phyloP scores from a whole-genome alignment of 129 eudicot species.

The Tanacetum coccineum region DNA sequence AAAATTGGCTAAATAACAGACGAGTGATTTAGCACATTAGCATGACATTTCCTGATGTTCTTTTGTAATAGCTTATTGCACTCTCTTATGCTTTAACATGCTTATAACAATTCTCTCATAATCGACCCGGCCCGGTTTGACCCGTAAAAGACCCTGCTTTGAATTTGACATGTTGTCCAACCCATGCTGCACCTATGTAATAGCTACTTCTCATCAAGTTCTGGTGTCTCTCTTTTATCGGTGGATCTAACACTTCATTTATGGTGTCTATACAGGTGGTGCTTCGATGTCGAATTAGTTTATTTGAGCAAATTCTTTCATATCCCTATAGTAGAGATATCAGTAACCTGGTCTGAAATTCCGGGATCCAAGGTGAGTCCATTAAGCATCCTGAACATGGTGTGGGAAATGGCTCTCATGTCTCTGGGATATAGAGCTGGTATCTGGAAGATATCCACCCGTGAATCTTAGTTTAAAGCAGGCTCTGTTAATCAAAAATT shows the following conservation, averaged over 20 bases:
- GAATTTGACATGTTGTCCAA: no score
- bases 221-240: background rate
- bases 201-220: background rate
- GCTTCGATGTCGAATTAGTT: conserved; percentile 88
- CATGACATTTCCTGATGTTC: no score
- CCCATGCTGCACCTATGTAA: background rate
- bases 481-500: background rate
- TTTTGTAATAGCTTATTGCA: no score
- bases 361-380: conserved; percentile 92
- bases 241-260: background rate
- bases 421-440: conserved; percentile 91
- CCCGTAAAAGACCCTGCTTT: no score
- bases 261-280: conserved; percentile 69
- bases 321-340: conserved; percentile 72
- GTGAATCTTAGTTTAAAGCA: conserved; percentile 16
- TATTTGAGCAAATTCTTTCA: conserved; percentile 72
- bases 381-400: conserved; percentile 86
- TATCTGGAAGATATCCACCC: conserved; percentile 62
- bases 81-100: no score
- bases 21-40: no score
- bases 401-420: conserved; percentile 96
- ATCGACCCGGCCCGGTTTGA: no score
- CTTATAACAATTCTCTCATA: no score
- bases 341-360: conserved; percentile 89
- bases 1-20: no score